These are phyloP conservation scores for Xerocomus minutiporus DNA, from an alignment of 1,284 basidiomycete genomes.

Conservation along the genomic window DNA sequence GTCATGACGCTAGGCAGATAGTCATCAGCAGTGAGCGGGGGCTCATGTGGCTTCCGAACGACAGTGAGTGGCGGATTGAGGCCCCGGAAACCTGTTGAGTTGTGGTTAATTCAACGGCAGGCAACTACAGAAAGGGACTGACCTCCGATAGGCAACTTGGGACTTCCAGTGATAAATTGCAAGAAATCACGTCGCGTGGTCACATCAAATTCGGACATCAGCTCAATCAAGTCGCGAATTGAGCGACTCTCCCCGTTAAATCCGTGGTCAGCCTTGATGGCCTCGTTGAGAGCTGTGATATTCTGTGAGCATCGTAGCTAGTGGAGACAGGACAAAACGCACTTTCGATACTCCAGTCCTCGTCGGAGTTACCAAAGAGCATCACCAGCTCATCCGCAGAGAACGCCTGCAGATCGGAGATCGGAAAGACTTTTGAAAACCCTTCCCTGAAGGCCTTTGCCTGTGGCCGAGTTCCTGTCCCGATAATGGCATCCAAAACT, in stretches of 20 bases:
- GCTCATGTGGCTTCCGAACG: conserved; percentile 93
- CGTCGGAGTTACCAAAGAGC: conserved; percentile 91
- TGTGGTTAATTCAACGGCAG: background rate
- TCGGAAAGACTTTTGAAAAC: conserved; percentile 92
- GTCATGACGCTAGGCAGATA: conserved; percentile 99
- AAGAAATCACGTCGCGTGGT: conserved; percentile 81
- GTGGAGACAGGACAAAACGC: conserved; percentile 27
- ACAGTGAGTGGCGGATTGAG: conserved; percentile 94
- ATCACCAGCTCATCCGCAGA: conserved; percentile 90
- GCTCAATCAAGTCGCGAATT: conserved; percentile 82
- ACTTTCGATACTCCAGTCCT: conserved; percentile 93
- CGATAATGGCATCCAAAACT: conserved; percentile 78
- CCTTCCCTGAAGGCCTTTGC: conserved; percentile 85
- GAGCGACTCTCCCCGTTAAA: conserved; percentile 92
- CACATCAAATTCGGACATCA: conserved; percentile 79
- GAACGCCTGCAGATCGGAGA: conserved; percentile 87
- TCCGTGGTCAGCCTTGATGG: conserved; percentile 96
- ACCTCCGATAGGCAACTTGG: conserved; percentile 91
- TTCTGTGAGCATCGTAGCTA: conserved; percentile 3
- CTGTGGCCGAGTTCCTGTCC: conserved; percentile 69
- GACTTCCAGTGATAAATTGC: conserved; percentile 97
- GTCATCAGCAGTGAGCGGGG: conserved; percentile 86
- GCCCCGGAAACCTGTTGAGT: conserved; percentile 78
- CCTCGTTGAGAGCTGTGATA: conserved; percentile 70
- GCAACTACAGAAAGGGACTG: conserved; percentile 20